A percentile compares a stretch with the other conserved stretches of the same genome.
Evolutionary conservation across 1,284 basidiomycete species (phyloP).

Genomic region (Trichosporon sp.): DNA sequence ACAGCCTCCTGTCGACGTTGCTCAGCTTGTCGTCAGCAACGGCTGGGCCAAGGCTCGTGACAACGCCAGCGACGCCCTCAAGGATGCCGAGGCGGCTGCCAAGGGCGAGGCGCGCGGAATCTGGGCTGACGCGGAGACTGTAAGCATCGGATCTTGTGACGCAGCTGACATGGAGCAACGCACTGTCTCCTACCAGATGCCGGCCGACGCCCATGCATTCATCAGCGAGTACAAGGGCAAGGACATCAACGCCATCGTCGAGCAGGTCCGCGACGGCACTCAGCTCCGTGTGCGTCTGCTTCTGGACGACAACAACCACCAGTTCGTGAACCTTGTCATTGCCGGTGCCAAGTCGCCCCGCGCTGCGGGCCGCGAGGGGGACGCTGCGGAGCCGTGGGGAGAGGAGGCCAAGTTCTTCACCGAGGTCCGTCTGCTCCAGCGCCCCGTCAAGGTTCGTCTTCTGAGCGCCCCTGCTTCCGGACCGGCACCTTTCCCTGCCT

Average conservation of each 20-base stretch:
- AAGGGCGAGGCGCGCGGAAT: conserved; percentile 70
- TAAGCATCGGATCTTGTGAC: conserved; percentile 12
- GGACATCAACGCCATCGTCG: conserved; percentile 81
- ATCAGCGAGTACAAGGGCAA: conserved; percentile 87
- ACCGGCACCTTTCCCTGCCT: conserved; percentile 68
- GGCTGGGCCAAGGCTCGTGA: conserved; percentile 95
- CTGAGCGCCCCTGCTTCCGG: conserved; percentile 76
- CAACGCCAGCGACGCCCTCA: conserved; percentile 58
- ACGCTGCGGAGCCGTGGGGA: conserved; percentile 70
- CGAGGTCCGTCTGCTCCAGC: conserved; percentile 86
- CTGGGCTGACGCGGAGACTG: conserved; percentile 70
- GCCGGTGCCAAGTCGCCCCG: conserved; percentile 81
- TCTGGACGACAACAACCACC: conserved; percentile 77
- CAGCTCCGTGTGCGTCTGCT: conserved; percentile 83
- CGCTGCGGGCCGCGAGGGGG: conserved; percentile 64
- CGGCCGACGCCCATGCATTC: conserved; percentile 80
- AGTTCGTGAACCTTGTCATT: conserved; percentile 55
- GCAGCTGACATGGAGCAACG: conserved; percentile 56
- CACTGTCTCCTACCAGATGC: conserved; percentile 79
- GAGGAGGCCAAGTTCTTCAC: conserved; percentile 96
- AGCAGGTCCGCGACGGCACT: conserved; percentile 89
- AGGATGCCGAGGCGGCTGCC: conserved; percentile 68
- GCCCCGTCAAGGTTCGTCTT: conserved; percentile 77
- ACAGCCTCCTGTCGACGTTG: conserved; percentile 59
- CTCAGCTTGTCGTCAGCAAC: conserved; percentile 69